A percentile compares a stretch with the other conserved stretches of the same genome.
phyloP scores from a whole-genome alignment of 2,329 filamentous ascomycete genomes.

The Madurella fahalii region DNA sequence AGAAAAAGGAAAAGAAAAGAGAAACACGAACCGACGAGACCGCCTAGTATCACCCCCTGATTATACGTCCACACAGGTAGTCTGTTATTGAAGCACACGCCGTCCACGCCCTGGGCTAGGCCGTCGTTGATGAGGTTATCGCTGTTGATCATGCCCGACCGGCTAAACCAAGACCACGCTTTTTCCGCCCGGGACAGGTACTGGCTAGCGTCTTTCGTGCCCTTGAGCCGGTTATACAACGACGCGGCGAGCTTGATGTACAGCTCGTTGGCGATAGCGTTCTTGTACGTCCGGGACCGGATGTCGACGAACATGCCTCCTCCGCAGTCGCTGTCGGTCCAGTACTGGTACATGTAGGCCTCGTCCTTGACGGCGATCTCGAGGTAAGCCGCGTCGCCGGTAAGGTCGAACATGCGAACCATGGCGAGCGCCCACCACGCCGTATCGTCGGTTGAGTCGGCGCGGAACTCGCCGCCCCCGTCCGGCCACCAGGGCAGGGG shows the following conservation, averaged over 20 bases:
- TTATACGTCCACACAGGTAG: constrained; percentile 53
- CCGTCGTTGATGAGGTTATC: constrained; percentile 53
- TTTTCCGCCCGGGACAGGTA: constrained; percentile 45
- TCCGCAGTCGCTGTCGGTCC: constrained; percentile 44
- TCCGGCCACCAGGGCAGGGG: constrained; percentile 35
- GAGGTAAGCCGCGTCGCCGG: constrained; percentile 49
- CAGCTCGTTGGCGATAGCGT: constrained; percentile 56
- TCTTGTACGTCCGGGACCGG: constrained; percentile 44
- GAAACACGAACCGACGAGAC: constrained; percentile 35
- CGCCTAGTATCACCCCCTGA: constrained; percentile 55
- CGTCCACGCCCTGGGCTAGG: constrained; percentile 31
- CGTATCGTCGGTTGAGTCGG: constrained; percentile 50
- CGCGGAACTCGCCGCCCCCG: constrained; percentile 37
- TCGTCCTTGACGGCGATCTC: constrained; percentile 51
- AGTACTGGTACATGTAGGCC: constrained; percentile 51
- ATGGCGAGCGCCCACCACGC: constrained; percentile 62
- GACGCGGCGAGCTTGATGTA: constrained; percentile 51
- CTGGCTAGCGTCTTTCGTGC: constrained; percentile 27
- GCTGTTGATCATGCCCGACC: constrained; percentile 49
- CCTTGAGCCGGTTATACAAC: constrained; percentile 46
- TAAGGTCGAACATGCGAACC: constrained; percentile 54
- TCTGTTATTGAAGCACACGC: constrained; percentile 48
- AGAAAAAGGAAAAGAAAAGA: not conserved
- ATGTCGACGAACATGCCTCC: constrained; percentile 58
- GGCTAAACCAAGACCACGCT: constrained; percentile 51